A percentile compares a stretch with the other conserved stretches of the same genome.
Evolutionary conservation across 176 grass and related monocot genomes (phyloP).

Genomic region (Oryza glumipatula): DNA sequence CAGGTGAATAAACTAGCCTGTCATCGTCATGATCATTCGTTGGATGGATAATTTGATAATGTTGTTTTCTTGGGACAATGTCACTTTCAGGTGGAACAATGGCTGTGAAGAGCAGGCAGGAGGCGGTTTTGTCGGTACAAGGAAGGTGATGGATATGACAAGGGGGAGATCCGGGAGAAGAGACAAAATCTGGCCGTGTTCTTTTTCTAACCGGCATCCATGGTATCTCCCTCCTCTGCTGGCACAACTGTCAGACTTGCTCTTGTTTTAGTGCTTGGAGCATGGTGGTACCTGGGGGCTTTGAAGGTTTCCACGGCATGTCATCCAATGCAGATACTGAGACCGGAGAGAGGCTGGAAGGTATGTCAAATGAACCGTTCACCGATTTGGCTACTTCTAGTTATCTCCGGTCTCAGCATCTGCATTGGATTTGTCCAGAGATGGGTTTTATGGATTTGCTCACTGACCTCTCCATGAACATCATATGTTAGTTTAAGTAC

Average conservation of each 20-base stretch:
- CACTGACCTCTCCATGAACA: background rate
- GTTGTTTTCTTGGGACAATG: slow-evolving; percentile 24
- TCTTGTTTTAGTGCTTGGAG: slow-evolving; percentile 48
- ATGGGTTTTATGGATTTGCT: background rate
- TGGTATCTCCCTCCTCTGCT: slow-evolving; percentile 21
- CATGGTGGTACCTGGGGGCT: slow-evolving; percentile 14
- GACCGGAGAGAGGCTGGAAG: slow-evolving; percentile 23
- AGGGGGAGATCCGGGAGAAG: slow-evolving; percentile 51
- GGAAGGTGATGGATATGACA: slow-evolving; percentile 21
- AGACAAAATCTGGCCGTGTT: slow-evolving; percentile 48
- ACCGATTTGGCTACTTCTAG: background rate
- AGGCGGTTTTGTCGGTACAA: slow-evolving; percentile 53
- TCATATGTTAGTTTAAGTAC: background rate
- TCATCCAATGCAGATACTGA: slow-evolving; percentile 49
- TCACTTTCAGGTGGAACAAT: slow-evolving; percentile 27
- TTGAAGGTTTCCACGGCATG: slow-evolving; percentile 49
- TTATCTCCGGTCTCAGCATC: background rate
- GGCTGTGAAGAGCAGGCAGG: slow-evolving; percentile 32
- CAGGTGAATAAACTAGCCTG: slow-evolving; percentile 41
- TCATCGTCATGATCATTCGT: slow-evolving; percentile 21
- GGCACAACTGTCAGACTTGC: slow-evolving; percentile 32
- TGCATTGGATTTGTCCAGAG: background rate
- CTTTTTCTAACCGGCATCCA: slow-evolving; percentile 1
- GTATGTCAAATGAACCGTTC: slow-evolving; percentile 44
- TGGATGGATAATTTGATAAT: slow-evolving; percentile 13